These are phyloP conservation scores for Danielia reshetovae DNA, from an alignment of 805 yeast species.

Conservation along the genomic window DNA sequence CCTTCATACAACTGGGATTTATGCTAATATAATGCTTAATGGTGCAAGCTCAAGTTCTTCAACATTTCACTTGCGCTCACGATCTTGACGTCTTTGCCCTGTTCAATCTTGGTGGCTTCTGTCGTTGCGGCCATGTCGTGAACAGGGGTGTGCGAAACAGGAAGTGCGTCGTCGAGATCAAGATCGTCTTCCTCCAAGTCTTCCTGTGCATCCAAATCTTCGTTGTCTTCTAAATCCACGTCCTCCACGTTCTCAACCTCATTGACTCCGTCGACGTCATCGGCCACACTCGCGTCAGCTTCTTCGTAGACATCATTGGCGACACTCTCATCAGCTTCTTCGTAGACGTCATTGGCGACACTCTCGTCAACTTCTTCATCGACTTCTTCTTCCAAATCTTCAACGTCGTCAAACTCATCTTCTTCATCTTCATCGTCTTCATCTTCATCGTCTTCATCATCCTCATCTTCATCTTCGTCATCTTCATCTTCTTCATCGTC, in stretches of 20 bases:
- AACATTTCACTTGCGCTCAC: conserved; percentile 13
- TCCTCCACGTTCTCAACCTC: conserved; percentile 6
- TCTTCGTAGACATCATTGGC: conserved; percentile 6
- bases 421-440: conserved; percentile 5
- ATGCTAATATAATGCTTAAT: too few relatives aligned
- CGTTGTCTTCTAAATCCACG: background rate
- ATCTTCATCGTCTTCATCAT: conserved; percentile 8
- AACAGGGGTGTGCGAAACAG: too few relatives aligned
- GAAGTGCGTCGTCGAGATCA: conserved; percentile 10
- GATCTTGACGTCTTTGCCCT: conserved; percentile 6
- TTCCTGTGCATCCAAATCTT: conserved; percentile 2
- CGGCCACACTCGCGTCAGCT: background rate
- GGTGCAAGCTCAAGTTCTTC: conserved; percentile 5
- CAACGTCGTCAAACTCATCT: conserved; percentile 4
- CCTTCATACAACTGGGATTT: background rate
- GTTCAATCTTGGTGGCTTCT: too few relatives aligned
- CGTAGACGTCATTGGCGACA: conserved; percentile 7
- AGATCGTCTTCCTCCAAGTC: background rate
- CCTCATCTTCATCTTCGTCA: conserved; percentile 7
- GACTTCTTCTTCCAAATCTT: conserved; percentile 6
- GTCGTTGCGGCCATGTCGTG: too few relatives aligned
- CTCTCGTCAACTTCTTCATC: conserved; percentile 4
- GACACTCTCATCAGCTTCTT: conserved; percentile 8
- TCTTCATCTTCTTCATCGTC: conserved; percentile 10
- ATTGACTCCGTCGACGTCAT: conserved; percentile 5